A percentile compares a stretch with the other conserved stretches of the same genome.
phyloP scores from a whole-genome alignment of 2,329 filamentous ascomycete genomes.

The Alternaria longipes region DNA sequence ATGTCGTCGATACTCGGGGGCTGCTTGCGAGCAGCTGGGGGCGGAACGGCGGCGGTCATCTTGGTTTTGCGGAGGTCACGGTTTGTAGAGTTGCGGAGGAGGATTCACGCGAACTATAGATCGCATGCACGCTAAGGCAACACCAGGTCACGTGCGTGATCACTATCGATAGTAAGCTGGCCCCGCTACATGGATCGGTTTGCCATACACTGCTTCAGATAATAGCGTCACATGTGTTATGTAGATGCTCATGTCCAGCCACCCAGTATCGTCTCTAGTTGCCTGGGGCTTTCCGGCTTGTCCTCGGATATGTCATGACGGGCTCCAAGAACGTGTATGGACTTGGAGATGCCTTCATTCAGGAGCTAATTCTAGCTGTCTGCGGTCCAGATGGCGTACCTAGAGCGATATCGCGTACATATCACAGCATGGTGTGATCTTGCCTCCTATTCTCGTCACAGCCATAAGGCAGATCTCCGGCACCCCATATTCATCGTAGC shows the following conservation, averaged over 20 bases:
- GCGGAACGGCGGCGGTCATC: constrained; percentile 14
- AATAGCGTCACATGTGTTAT: not conserved
- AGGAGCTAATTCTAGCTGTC: constrained; percentile 1
- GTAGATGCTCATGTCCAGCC: not conserved
- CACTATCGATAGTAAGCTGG: constrained; percentile 11
- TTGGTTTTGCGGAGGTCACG: not conserved
- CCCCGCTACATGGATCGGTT: not conserved
- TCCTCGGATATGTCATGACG: not conserved
- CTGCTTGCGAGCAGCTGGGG: constrained; percentile 51
- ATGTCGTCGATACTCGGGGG: constrained; percentile 88
- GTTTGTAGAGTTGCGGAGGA: not conserved
- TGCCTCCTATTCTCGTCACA: constrained; percentile 21
- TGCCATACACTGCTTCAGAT: not conserved
- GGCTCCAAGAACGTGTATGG: constrained; percentile 7
- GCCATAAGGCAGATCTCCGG: constrained; percentile 7
- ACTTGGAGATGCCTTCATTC: constrained; percentile 27
- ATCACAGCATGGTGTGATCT: not conserved
- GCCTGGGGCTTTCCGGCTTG: not conserved
- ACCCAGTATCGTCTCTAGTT: not conserved
- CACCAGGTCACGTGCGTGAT: constrained; percentile 26
- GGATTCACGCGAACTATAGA: constrained; percentile 11
- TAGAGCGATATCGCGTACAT: not conserved
- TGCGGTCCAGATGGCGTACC: not conserved
- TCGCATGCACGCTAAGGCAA: constrained; percentile 23
- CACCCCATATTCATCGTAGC: constrained; percentile 18